Conservation (phyloP, 345 rosid genomes). For the Ailanthus altissimus region DNA sequence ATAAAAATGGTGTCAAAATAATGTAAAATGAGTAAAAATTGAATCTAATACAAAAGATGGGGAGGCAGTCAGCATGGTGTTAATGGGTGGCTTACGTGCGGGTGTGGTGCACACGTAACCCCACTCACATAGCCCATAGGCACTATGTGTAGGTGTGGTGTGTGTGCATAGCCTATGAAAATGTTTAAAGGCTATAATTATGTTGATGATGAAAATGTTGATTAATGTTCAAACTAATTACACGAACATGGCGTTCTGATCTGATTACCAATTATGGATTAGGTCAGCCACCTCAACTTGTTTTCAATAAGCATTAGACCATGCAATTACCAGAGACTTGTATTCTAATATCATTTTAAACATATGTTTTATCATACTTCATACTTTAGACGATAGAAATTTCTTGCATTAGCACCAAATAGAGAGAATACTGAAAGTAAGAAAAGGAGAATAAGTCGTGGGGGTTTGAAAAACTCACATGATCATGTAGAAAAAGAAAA, state of each 20-base stretch:
- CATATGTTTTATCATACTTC: not conserved
- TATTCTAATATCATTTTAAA: not conserved
- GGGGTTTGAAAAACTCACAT: slow-evolving; percentile 40
- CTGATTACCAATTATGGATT: slow-evolving; percentile 28
- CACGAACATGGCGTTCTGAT: slow-evolving; percentile 11
- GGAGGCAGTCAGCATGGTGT: no score
- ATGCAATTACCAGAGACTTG: not conserved
- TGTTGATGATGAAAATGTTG: slow-evolving; percentile 23
- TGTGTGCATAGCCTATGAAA: no score
- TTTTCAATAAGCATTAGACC: not conserved
- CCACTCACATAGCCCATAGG: no score
- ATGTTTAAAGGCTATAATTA: slow-evolving; percentile 20
- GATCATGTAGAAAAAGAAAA: slow-evolving; percentile 15
- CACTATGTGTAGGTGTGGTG: no score
- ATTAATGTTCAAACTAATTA: slow-evolving; percentile 4
- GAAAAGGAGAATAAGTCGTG: slow-evolving; percentile 30
- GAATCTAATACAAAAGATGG: no score
- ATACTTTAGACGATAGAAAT: not conserved
- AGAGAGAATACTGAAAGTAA: slow-evolving; percentile 16
- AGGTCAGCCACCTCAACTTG: slow-evolving; percentile 13
- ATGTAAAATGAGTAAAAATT: no score
- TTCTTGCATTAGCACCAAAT: not conserved
- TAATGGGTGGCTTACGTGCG: no score
- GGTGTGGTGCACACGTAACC: no score
- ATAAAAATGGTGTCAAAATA: no score